phyloP scores from a whole-genome alignment of 176 grass and related monocot genomes.

The Chrysopogon serrulatus region DNA sequence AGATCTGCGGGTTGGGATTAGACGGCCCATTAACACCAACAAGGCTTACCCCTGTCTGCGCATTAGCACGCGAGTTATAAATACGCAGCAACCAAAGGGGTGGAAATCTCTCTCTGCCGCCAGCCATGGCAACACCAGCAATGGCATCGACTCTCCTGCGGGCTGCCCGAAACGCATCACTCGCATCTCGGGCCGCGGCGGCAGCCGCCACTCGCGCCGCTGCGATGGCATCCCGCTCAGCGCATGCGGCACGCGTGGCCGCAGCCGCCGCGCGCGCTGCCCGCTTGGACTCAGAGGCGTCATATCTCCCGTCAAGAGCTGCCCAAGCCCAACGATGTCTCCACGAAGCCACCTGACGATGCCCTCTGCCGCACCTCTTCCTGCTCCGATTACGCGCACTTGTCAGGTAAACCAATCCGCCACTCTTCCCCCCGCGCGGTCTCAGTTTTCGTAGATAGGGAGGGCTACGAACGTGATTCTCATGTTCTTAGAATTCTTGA shows the following conservation, averaged over 20 bases:
- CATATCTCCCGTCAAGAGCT: neutral
- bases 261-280: neutral
- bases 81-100: neutral
- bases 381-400: neutral
- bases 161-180: neutral
- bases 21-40: too few relatives aligned
- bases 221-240: neutral
- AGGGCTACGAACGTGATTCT: too few relatives aligned
- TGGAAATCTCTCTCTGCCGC: too few relatives aligned
- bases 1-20: too few relatives aligned
- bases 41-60: too few relatives aligned
- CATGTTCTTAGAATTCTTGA: too few relatives aligned
- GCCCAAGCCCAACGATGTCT: neutral
- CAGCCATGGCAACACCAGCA: neutral
- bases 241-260: neutral
- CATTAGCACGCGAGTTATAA: too few relatives aligned
- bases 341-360: neutral
- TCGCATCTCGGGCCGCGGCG: neutral
- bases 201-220: neutral
- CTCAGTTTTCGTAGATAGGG: too few relatives aligned
- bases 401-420: neutral
- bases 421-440: neutral
- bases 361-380: neutral
- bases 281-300: neutral
- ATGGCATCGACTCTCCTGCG: neutral